Conservation (phyloP, 192 early-diverging fungal genomes). For the Physocladia obscura region DNA sequence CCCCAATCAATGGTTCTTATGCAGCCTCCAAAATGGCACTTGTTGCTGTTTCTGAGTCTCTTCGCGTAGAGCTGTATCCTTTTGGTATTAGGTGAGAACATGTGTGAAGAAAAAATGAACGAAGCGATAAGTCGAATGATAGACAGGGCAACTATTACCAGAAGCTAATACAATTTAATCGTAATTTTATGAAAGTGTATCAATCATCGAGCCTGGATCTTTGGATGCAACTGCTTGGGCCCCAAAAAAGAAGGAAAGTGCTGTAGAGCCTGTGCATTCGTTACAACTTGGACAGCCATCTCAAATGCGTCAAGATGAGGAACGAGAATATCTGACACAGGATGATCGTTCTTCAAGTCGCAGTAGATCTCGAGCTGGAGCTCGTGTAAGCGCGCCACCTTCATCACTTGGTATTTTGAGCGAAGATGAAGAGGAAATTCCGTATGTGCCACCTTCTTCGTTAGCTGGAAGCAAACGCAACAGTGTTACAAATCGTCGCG, state of each 20-base stretch:
- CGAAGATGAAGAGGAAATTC: slow-evolving; percentile 18
- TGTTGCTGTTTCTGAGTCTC: slow-evolving; percentile 38
- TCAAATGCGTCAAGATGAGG: not conserved
- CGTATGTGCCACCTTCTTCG: slow-evolving; percentile 8
- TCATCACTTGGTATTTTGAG: not conserved
- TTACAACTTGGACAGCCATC: slow-evolving; percentile 5
- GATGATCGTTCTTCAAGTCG: not conserved
- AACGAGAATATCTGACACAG: not conserved
- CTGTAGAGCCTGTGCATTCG: not conserved
- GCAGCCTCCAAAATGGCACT: slow-evolving; percentile 43
- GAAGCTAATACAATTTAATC: not conserved
- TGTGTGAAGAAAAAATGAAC: too few relatives aligned
- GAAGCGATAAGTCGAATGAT: too few relatives aligned
- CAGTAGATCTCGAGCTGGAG: not conserved
- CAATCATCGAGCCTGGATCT: slow-evolving; percentile 40
- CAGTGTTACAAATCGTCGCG: slow-evolving; percentile 13
- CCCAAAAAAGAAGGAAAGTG: not conserved
- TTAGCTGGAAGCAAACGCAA: too few relatives aligned
- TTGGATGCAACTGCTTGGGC: slow-evolving; percentile 22
- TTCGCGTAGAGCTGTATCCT: slow-evolving; percentile 42
- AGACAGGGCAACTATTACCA: not conserved
- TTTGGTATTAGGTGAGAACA: slow-evolving; percentile 36
- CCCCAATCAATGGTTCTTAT: slow-evolving; percentile 45
- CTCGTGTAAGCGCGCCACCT: slow-evolving; percentile 10
- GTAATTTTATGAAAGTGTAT: slow-evolving; percentile 31